phyloP scores from a whole-genome alignment of 805 yeast genomes.

The Candida oleophila region DNA sequence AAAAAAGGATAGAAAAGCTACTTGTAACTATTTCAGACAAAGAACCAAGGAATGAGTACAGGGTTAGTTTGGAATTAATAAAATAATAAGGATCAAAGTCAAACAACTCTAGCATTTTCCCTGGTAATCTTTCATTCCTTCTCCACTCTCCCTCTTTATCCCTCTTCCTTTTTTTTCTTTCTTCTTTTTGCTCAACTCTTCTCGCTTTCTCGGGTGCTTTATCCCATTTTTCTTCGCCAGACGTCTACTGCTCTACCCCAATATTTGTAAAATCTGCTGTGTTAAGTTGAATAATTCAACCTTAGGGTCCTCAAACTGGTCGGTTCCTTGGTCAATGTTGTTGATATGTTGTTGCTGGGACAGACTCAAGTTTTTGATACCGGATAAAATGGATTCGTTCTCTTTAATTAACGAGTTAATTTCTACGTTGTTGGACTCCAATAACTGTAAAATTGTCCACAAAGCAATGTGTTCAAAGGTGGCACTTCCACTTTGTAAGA shows the following conservation, averaged over 20 bases:
- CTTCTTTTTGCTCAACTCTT: too few species aligned
- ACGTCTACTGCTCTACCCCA: too few species aligned
- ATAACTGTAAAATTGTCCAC: conserved; percentile 92
- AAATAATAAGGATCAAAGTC: too few species aligned
- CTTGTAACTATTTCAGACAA: background rate
- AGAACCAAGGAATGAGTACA: too few species aligned
- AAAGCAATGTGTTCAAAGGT: conserved; percentile 97
- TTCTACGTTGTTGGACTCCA: conserved; percentile 79
- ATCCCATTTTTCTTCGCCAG: too few species aligned
- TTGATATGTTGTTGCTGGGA: conserved; percentile 29
- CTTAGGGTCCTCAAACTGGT: conserved; percentile 59
- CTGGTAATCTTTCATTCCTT: too few species aligned
- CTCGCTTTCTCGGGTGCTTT: too few species aligned
- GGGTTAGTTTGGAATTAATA: too few species aligned
- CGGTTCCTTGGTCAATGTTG: conserved; percentile 22
- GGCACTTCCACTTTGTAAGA: conserved; percentile 79
- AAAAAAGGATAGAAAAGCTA: background rate
- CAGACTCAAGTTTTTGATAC: conserved; percentile 49
- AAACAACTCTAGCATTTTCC: too few species aligned
- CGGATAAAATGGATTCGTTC: conserved; percentile 51
- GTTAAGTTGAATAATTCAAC: conserved; percentile 64
- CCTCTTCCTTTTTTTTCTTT: background rate
- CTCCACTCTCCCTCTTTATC: background rate
- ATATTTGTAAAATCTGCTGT: conserved; percentile 61
- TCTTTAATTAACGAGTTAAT: conserved; percentile 55